phyloP scores from a whole-genome alignment of 2,329 filamentous ascomycete species.

The Fusarium kyushuense region DNA sequence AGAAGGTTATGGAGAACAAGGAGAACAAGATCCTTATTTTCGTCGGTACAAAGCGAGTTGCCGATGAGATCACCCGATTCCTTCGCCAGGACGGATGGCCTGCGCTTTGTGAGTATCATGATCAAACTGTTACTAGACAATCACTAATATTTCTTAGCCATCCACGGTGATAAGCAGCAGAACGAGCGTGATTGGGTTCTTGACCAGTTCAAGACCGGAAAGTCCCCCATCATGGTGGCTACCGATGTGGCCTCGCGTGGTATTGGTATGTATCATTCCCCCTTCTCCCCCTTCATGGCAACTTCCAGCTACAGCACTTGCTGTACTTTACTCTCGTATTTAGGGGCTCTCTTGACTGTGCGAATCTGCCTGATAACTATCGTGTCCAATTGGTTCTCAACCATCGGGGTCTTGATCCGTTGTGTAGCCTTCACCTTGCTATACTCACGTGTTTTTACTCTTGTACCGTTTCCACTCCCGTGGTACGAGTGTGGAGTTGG shows the following conservation, averaged over 20 bases:
- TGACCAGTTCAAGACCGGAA: conserved; percentile 99
- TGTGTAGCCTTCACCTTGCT: conserved; percentile 65
- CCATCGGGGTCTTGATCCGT: conserved; percentile 85
- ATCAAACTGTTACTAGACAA: conserved; percentile 49
- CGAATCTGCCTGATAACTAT: conserved; percentile 89
- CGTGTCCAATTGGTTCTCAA: conserved; percentile 84
- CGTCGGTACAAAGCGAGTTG: conserved; percentile 92
- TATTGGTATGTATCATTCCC: conserved; percentile 92
- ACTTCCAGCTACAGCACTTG: conserved; percentile 68
- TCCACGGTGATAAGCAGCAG: conserved; percentile 99
- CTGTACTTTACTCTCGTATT: conserved; percentile 93
- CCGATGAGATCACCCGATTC: conserved; percentile 97
- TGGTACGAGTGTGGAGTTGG: conserved; percentile 83
- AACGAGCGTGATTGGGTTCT: conserved; percentile 99
- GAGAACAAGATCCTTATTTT: conserved; percentile 96
- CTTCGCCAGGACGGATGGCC: conserved; percentile 98
- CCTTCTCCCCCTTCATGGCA: conserved; percentile 63
- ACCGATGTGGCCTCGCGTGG: conserved; percentile 99
- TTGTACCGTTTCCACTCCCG: conserved; percentile 70
- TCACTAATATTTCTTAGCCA: conserved; percentile 70
- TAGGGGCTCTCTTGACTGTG: conserved; percentile 88
- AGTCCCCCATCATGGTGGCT: conserved; percentile 99
- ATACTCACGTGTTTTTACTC: conserved; percentile 79
- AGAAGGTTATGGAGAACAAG: conserved; percentile 98
- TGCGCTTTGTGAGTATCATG: conserved; percentile 80